Evolutionary conservation across 1,139 yeast genomes (phyloP).

Genomic region (Eremothecium gossypii): DNA sequence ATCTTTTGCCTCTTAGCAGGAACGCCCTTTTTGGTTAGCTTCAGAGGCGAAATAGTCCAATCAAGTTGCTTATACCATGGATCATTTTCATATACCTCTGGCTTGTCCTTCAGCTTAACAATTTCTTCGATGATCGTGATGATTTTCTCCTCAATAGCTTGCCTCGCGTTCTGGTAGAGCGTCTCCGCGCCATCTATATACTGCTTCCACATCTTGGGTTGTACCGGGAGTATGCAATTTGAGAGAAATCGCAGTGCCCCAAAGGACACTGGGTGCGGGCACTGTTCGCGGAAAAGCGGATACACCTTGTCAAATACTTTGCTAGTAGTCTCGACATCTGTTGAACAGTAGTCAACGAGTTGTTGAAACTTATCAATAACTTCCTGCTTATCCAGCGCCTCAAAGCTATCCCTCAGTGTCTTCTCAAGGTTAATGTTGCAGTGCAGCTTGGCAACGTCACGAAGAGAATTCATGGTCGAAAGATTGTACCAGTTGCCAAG

Average conservation of each 20-base stretch:
- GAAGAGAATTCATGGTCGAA: slow-evolving; percentile 73
- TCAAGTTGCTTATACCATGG: slow-evolving; percentile 89
- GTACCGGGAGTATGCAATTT: slow-evolving; percentile 72
- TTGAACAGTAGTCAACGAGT: slow-evolving; percentile 74
- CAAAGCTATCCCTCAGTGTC: slow-evolving; percentile 54
- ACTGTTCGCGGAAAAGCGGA: slow-evolving; percentile 55
- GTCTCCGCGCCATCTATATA: slow-evolving; percentile 64
- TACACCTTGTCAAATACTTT: slow-evolving; percentile 58
- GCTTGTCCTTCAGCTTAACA: slow-evolving; percentile 34
- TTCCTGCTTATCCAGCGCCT: slow-evolving; percentile 43
- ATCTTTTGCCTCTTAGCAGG: slow-evolving; percentile 71
- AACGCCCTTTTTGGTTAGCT: slow-evolving; percentile 61
- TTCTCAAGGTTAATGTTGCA: slow-evolving; percentile 67
- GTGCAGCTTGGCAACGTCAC: slow-evolving; percentile 73
- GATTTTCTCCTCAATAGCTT: slow-evolving; percentile 50
- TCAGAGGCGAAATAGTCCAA: slow-evolving; percentile 63
- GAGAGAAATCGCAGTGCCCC: slow-evolving; percentile 77
- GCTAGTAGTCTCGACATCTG: slow-evolving; percentile 72
- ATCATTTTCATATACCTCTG: slow-evolving; percentile 37
- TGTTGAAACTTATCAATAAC: slow-evolving; percentile 50
- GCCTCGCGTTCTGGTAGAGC: slow-evolving; percentile 51
- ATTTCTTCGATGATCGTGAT: slow-evolving; percentile 52
- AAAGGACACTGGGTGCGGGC: slow-evolving; percentile 94
- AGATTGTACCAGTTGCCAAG: slow-evolving; percentile 61
- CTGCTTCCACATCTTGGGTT: slow-evolving; percentile 54